Evolutionary conservation across 2,329 filamentous ascomycete genomes (phyloP), one percentile per base, ranked within the genome.

Genomic region (Exophiala sp.): DNA sequence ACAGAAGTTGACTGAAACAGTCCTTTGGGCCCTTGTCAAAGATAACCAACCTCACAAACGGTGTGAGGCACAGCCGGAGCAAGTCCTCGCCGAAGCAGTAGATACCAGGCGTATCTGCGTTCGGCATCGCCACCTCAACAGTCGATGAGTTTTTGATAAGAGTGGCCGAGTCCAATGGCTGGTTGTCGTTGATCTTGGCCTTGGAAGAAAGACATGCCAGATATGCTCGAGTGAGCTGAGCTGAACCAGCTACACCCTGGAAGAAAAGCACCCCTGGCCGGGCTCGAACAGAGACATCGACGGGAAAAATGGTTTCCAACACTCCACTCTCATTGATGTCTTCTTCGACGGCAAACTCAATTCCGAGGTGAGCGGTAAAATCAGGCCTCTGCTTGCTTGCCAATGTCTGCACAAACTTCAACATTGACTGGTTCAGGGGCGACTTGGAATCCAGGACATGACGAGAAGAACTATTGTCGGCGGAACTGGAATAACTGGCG

Each of bases 361-460:
- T 81, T n/a, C 78, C 82, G 24, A 89, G 63, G 62, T 90, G 86
- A 0, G 85, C 85, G 0, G 82, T 88, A 61, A 86, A 69, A 4
- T 64, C 59, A 14, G 65, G 47, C 1, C 76, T 75, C 34, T 54
- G 48, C n/a, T 50, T 54, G 10, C 38, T 13, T 9, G 45, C 51
- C 13, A 55, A 52, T 11, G 51, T 46, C 14, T 51, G 48, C 9
- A 52, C 32, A 58, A 88, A 86, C 2, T 67, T 68, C 1, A 83
- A 72, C 76, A 89, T 85, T 1, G 77, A 75, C 14, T 67, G 66
- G 29, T 71, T 76, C 0, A 88, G 65, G 0, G 72, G 67, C 0
- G 78, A 79, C 5, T 76, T 68, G 0, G 72, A 56, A 0, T 77
- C 74, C 0, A 88, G 71, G 0, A 79, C 74, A 21, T 70, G 67